Percentiles rank a stretch among this genome's conserved stretches.
Conservation (phyloP, 2,329 filamentous ascomycete species). For the Huntiella omanensis region DNA sequence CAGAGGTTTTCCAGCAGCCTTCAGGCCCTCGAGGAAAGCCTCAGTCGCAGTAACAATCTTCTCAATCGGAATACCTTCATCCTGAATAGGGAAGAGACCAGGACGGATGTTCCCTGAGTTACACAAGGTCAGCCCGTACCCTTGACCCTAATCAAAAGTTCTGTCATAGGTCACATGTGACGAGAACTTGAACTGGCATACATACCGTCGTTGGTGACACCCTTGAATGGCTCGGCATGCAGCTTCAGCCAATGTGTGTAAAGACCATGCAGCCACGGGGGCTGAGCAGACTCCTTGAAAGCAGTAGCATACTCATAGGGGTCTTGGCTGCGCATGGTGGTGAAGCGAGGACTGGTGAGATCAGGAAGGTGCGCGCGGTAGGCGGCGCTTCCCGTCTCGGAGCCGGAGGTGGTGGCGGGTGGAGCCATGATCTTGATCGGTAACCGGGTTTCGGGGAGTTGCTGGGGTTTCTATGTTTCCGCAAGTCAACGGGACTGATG, state of each 20-base stretch:
- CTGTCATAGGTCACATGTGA: constrained; percentile 4
- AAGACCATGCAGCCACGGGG: constrained; percentile 47
- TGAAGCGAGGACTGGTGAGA: constrained; percentile 40
- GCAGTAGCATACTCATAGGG: constrained; percentile 40
- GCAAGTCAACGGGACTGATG: too few relatives aligned
- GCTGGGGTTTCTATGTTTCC: too few relatives aligned
- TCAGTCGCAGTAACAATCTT: constrained; percentile 34
- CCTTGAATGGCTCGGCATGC: constrained; percentile 48
- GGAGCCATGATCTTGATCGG: neutral
- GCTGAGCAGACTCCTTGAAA: constrained; percentile 38
- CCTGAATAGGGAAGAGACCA: constrained; percentile 37
- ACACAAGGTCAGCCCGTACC: neutral
- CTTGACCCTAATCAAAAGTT: neutral
- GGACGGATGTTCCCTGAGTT: constrained; percentile 28
- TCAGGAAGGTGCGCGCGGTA: constrained; percentile 31
- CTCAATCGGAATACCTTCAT: constrained; percentile 43
- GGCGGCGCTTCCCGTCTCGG: constrained; percentile 3
- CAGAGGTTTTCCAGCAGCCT: constrained; percentile 11
- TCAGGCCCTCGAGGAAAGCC: constrained; percentile 26
- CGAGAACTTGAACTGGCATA: neutral
- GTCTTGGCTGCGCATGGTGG: constrained; percentile 41
- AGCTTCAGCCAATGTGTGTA: constrained; percentile 40
- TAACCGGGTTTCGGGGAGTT: too few relatives aligned
- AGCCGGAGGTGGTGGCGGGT: neutral
- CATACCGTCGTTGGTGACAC: constrained; percentile 48